Evolutionary conservation across 1,139 yeast species (phyloP).

Genomic region (Taphrina communis): DNA sequence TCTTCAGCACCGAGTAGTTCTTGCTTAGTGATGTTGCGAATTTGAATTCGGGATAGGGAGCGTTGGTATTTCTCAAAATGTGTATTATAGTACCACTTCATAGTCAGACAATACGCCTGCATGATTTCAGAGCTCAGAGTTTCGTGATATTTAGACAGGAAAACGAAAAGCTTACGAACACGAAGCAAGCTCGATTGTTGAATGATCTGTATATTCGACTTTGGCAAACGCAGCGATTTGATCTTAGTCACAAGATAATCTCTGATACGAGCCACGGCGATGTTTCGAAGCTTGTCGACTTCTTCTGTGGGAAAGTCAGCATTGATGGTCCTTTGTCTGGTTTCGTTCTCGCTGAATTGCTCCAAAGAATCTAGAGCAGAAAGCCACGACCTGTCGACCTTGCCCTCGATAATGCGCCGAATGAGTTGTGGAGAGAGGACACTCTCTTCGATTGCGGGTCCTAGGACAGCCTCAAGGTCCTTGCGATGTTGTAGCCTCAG

Average conservation of each 20-base stretch:
- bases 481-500: constrained; percentile 56
- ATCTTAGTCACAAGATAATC: constrained; percentile 70
- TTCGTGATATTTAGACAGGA: constrained; percentile 62
- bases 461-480: constrained; percentile 42
- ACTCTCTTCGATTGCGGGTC: constrained; percentile 41
- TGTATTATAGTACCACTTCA: constrained; percentile 88
- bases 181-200: constrained; percentile 66
- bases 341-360: constrained; percentile 41
- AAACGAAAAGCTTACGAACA: constrained; percentile 65
- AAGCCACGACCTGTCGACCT: constrained; percentile 44
- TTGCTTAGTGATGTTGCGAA: constrained; percentile 61
- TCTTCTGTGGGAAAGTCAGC: constrained; percentile 40
- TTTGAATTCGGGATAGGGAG: constrained; percentile 69
- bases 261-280: constrained; percentile 74
- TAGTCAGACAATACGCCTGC: constrained; percentile 81
- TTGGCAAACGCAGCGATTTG: constrained; percentile 63
- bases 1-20: constrained; percentile 59
- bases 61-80: constrained; percentile 79
- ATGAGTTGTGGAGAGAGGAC: constrained; percentile 48
- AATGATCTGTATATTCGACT: constrained; percentile 68
- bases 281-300: constrained; percentile 48
- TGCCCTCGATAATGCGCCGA: constrained; percentile 44
- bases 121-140: constrained; percentile 77
- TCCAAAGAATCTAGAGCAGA: constrained; percentile 44
- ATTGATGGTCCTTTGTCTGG: constrained; percentile 29